These are phyloP conservation scores for Podospora pseudoanserina DNA, from an alignment of 495 filamentous ascomycete genomes.

Conservation along the genomic window DNA sequence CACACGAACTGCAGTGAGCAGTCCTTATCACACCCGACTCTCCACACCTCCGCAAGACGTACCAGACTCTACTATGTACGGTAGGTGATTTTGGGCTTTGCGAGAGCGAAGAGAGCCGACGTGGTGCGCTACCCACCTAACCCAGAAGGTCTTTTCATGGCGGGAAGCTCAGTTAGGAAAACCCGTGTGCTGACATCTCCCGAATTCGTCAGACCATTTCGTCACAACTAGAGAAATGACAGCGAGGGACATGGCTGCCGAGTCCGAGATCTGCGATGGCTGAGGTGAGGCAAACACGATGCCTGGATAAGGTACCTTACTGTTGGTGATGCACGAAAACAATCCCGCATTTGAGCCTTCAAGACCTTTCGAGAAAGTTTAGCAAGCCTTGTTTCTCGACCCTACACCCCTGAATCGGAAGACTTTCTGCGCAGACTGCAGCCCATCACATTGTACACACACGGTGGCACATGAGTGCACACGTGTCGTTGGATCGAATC, in stretches of 20 bases:
- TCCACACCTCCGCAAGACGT: background rate
- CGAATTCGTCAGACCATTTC: background rate
- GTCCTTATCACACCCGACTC: background rate
- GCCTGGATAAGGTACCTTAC: background rate
- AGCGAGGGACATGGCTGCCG: background rate
- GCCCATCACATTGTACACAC: background rate
- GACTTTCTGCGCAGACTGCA: background rate
- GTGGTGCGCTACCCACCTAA: background rate
- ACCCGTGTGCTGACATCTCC: background rate
- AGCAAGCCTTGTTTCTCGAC: background rate
- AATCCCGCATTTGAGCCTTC: background rate
- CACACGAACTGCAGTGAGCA: background rate
- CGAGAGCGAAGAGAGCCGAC: background rate
- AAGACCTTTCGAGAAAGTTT: too few species aligned
- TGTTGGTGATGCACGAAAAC: background rate
- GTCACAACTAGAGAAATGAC: background rate
- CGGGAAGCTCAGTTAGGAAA: background rate
- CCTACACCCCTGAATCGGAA: background rate
- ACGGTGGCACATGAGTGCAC: background rate
- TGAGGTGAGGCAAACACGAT: background rate
- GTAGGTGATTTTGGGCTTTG: too few species aligned
- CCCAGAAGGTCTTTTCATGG: background rate
- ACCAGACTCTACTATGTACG: background rate
- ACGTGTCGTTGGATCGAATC: background rate
- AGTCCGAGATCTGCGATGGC: background rate